Conservation (phyloP, 2,329 filamentous ascomycete species). For the Trichoderma hamatum region DNA sequence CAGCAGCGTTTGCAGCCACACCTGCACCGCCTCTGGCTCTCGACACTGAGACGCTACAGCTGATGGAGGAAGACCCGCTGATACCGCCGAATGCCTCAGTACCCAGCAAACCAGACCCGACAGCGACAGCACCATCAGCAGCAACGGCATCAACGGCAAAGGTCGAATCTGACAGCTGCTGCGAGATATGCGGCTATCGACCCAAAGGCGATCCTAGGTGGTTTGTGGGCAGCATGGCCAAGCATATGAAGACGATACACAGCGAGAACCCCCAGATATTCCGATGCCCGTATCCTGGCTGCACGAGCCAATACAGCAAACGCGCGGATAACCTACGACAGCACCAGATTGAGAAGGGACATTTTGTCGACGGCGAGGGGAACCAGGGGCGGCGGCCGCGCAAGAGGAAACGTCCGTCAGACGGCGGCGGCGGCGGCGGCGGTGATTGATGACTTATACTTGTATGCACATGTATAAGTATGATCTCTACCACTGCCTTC, state of each 20-base stretch:
- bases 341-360: constrained; percentile 59
- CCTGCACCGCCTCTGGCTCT: neutral
- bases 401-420: constrained; percentile 47
- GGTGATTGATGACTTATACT: neutral
- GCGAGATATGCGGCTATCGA: constrained; percentile 57
- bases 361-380: constrained; percentile 53
- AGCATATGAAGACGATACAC: constrained; percentile 60
- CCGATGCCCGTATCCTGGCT: constrained; percentile 56
- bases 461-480: neutral
- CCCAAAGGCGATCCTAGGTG: constrained; percentile 60
- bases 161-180: constrained; percentile 50
- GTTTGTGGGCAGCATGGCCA: constrained; percentile 62
- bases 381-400: constrained; percentile 43
- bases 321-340: constrained; percentile 59
- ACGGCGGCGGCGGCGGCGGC: neutral
- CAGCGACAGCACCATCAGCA: neutral
- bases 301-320: constrained; percentile 59
- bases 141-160: constrained; percentile 36
- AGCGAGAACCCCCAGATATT: constrained; percentile 54
- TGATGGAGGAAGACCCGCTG: neutral
- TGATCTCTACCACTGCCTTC: neutral
- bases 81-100: constrained; percentile 15
- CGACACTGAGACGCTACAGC: neutral
- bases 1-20: neutral
- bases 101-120: constrained; percentile 18